Conservation (phyloP, 257 asterid genomes). For the Scutellaria barbata region DNA sequence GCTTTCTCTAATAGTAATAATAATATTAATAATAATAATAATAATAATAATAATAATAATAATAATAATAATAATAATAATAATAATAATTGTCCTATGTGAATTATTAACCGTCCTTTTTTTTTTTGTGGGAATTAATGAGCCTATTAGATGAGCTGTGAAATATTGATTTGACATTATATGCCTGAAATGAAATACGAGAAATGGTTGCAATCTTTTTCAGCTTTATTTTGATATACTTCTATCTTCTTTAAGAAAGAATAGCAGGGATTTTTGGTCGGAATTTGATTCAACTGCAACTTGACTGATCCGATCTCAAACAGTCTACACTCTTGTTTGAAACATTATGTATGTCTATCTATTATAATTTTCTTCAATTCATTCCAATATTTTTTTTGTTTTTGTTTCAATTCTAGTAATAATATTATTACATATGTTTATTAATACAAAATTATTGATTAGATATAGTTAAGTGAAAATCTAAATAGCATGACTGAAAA, state of each 20-base stretch:
- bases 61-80: too few relatives aligned
- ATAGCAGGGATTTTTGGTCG: not conserved
- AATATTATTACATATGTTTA: too few relatives aligned
- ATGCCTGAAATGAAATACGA: conserved; percentile 14
- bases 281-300: conserved; percentile 31
- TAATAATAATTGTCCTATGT: too few relatives aligned
- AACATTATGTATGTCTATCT: not conserved
- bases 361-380: too few relatives aligned
- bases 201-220: conserved; percentile 22
- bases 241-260: conserved; percentile 9
- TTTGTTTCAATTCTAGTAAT: too few relatives aligned
- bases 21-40: too few relatives aligned
- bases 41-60: too few relatives aligned
- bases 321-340: not conserved
- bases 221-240: conserved; percentile 23
- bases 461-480: too few relatives aligned
- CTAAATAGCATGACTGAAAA: too few relatives aligned
- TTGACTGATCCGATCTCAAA: conserved; percentile 16
- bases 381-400: too few relatives aligned
- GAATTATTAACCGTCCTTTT: not conserved
- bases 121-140: not conserved
- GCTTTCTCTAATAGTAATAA: too few relatives aligned
- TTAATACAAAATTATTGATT: too few relatives aligned
- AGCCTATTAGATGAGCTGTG: not conserved
- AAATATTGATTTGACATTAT: conserved; percentile 30